A percentile compares a stretch with the other conserved stretches of the same genome.
phyloP scores from a whole-genome alignment of 306 rosid species.

The Ormosia emarginata region DNA sequence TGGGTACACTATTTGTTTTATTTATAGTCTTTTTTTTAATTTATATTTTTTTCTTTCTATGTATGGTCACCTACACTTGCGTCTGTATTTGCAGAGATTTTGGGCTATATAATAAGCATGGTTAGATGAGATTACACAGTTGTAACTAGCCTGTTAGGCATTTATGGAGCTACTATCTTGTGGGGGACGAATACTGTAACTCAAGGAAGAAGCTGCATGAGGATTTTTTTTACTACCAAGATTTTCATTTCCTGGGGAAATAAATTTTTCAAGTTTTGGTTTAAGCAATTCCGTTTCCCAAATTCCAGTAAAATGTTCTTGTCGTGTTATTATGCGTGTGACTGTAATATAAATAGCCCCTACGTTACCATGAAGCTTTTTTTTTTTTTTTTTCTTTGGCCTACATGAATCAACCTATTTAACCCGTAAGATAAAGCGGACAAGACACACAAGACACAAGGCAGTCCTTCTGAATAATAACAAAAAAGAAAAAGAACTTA shows the following conservation, averaged over 20 bases:
- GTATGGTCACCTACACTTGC: not conserved
- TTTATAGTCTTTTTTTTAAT: not conserved
- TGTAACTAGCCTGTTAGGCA: conserved; percentile 1
- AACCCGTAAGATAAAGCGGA: no score
- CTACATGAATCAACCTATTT: no score
- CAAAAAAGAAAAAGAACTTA: no score
- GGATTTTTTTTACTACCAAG: not conserved
- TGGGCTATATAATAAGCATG: not conserved
- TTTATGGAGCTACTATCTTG: not conserved
- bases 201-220: not conserved
- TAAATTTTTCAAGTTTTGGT: not conserved
- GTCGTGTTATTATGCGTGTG: not conserved
- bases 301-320: not conserved
- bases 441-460: no score
- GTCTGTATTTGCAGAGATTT: conserved; percentile 17
- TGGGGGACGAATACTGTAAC: conserved; percentile 5
- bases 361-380: no score
- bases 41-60: not conserved
- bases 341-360: not conserved
- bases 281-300: not conserved
- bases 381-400: no score
- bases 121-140: not conserved
- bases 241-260: not conserved
- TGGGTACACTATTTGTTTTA: not conserved
- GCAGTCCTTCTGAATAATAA: no score